Evolutionary conservation across 257 asterid genomes (phyloP), one percentile per base, ranked within the genome.

Genomic region (Jacaranda mimosifolia): DNA sequence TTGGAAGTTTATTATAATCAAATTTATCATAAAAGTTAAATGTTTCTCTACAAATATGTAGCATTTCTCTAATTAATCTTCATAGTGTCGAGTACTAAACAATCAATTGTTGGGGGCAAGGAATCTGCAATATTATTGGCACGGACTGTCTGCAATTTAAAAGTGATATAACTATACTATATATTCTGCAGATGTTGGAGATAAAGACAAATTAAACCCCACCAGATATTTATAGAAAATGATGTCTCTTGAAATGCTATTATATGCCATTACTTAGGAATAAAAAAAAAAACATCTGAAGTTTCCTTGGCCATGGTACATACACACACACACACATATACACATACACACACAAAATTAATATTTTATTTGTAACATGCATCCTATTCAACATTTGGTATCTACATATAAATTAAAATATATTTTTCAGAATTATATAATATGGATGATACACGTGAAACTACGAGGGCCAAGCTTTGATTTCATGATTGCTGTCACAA

Each of bases 401-500:
- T 26, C 32, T 26, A 26, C 32, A 26, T 26, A 26, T 2, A 18
- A 56, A 6, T 56, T 18, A 56, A 56, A 18, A 46, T 46, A 46
- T 48, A 26, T 2, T 10, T 19, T 21, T 21, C 42, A 69, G 48
- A 49, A 49, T 19, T 38, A 32, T 14, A 49, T 39, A n/a, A 15
- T 17, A 14, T n/a, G 3, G 67, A 63, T n/a, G 45, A 5, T 62
- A 62, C 46, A 62, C 68, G 68, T 64, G 32, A 64, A 38, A 39
- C 26, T 39, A 39, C 49, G 13, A 5, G 26, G 70, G 1, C 13
- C 14, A 48, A 68, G 38, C 5, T 68, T 46, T 48, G 9, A 36
- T 4, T 32, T 18, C 32, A 68, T 17, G 42, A 57, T 68, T 12
- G 76, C 13, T 68, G 70, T 68, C 76, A 17, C 70, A 15, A 55